Base-by-base conservation (phyloP, 768 basidiomycete species). In the Lactarius indigo region DNA sequence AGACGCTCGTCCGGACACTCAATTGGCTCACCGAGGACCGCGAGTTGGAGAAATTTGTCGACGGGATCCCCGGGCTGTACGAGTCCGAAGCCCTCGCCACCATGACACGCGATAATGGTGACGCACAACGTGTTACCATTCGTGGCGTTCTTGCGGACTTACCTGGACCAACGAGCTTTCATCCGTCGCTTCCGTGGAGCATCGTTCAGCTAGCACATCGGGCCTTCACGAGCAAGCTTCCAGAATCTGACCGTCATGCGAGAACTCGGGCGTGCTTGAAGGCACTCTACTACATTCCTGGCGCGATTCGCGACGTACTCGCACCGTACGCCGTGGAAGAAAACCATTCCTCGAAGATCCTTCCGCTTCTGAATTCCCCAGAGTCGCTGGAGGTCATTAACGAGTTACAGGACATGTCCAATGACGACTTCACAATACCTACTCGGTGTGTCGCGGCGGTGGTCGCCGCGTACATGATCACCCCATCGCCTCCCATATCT, bases 131-230 rank as follows among this genome's bases (percentile, higher is more conserved):
- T 5, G n/a, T n/a, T n/a, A n/a, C n/a, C 20, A 44, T 44, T n/a
- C 44, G 44, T 20, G n/a, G 10, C 44, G 54, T 47, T 30, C 63
- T 64, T 18, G 56, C 42, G 23, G 55, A 17, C 6, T 31, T 57
- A 30, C 63, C 31, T n/a, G 63, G 56, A 35, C 56, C 63, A 31
- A 47, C 17, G 30, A 37, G n/a, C n/a, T 57, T 57, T 37, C 42
- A 57, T n/a, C 9, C n/a, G 8, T 52, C 33, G 31, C 62, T 57
- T 33, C 23, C 54, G 5, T 63, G 28, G 54, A 31, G 62, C 41
- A 42, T 57, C 55, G n/a, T 57, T 7, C 39, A 44, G 7, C 55
- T 63, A 18, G 55, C 55, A 6, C 55, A 12, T 30, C 63, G 30
- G 13, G 10, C 31, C 1, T 13, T 15, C 31, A 33, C 55, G 2